Percentiles rank a stretch among this genome's conserved stretches.
Evolutionary conservation across 306 rosid genomes (phyloP).

Genomic region (Fragaria nilgerrensis): DNA sequence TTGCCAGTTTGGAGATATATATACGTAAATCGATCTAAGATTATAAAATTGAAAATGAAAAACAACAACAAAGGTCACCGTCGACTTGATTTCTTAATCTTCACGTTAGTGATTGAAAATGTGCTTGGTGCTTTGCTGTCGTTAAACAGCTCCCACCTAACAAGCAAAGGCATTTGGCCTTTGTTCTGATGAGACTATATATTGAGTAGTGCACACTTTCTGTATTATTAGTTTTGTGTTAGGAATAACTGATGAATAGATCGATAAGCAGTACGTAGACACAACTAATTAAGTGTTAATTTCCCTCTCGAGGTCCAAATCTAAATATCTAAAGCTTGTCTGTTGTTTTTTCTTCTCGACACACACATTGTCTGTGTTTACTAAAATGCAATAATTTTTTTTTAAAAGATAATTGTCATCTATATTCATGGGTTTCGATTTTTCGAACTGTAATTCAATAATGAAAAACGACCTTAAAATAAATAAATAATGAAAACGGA

Average conservation of each 20-base stretch:
- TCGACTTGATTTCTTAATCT: conserved; percentile 1
- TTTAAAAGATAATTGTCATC: no score
- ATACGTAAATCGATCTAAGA: background rate
- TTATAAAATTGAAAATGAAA: background rate
- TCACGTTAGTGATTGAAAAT: background rate
- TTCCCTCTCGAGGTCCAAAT: background rate
- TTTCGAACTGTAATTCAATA: no score
- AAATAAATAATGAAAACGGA: no score
- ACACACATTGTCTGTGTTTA: no score
- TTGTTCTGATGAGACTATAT: background rate
- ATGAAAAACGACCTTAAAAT: no score
- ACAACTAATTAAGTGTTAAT: background rate
- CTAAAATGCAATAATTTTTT: no score
- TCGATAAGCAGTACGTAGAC: background rate
- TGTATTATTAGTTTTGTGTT: background rate
- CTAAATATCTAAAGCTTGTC: no score
- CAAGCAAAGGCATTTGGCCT: background rate
- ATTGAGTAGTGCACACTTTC: background rate
- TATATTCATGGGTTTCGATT: no score
- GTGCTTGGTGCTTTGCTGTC: conserved; percentile 8
- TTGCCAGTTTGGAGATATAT: background rate
- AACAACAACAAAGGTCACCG: background rate
- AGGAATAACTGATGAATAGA: background rate
- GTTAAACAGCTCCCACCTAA: conserved; percentile 1
- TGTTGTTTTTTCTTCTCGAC: no score